Base-by-base conservation (phyloP, 2,329 filamentous ascomycete genomes). In the Arthrocladium fulminans region DNA sequence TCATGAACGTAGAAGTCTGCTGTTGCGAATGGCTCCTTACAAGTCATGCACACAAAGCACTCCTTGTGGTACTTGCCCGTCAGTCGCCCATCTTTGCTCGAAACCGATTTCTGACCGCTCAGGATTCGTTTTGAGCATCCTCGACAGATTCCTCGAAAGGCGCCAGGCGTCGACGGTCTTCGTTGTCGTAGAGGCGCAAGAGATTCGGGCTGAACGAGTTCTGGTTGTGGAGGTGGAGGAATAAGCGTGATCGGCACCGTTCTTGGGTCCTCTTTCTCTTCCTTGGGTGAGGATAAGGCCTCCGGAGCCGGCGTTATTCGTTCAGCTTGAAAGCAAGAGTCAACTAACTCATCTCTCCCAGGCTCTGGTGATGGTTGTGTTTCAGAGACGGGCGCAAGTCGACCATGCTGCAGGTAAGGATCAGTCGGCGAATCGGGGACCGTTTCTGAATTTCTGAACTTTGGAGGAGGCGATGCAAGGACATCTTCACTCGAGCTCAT, bases 41-140 rank as follows among this genome's bases (percentile, higher is more conserved):
- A 98, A 1, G 84, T 88, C 3, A 80, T 79, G 73, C 92, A 98
- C 9, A 90, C 86, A 63, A 98, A 97, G 65, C 90, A 98, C 3
- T 84, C 78, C 65, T 94, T 94, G 73, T 98, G 92, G 65, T 95
- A 98, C 54, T 88, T 83, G 8, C 92, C 92, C 0, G 87, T 94
- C 20, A 98, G 73, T 20, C 89, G 83, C 13, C 92, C 92, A 59
- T 96, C 92, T 0, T 88, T 88, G 12, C 88, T 94, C 27, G 90
- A 94, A 50, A 98, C 82, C 1, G 88, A 95, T 68, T 96, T 97
- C 40, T 59, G 54, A 27, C 46, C 45, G 17, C 88, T 90, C 38
- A 80, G 78, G 59, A 98, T 97, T 5, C 76, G 71, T 39, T 84
- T 72, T 2, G 78, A 74, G 65, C 92, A 98, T 1, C 86, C 86